Percentiles rank a stretch among this genome's conserved stretches.
These are phyloP conservation scores for Penicillium sp. DNA, from an alignment of 2,329 filamentous ascomycete species.

Conservation along the genomic window DNA sequence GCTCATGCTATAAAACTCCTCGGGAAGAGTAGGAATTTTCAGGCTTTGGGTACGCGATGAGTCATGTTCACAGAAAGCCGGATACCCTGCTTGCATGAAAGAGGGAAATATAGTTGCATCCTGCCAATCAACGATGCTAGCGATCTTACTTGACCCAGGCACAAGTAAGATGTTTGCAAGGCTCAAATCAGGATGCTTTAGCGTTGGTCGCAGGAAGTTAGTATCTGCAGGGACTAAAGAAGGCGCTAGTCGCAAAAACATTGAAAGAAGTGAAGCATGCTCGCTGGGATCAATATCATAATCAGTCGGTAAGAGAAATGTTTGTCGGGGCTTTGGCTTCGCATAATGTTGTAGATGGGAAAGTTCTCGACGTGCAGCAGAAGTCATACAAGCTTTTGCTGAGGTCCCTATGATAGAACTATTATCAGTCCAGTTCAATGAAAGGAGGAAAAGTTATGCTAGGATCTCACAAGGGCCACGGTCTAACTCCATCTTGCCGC, in stretches of 20 bases:
- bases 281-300: conserved; percentile 22
- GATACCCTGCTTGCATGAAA: conserved; percentile 23
- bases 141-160: conserved; percentile 23
- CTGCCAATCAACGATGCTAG: conserved; percentile 27
- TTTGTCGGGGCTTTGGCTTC: conserved; percentile 23
- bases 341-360: conserved; percentile 19
- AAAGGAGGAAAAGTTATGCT: neutral
- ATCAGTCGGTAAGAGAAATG: conserved; percentile 25
- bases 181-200: conserved; percentile 27
- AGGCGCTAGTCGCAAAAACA: conserved; percentile 22
- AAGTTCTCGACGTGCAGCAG: conserved; percentile 25
- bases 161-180: conserved; percentile 24
- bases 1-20: conserved; percentile 21
- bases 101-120: conserved; percentile 23
- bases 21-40: conserved; percentile 22
- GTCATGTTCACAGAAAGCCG: conserved; percentile 18
- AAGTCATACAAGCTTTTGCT: conserved; percentile 20
- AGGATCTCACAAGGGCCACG: conserved; percentile 23
- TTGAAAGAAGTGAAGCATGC: conserved; percentile 22
- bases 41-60: conserved; percentile 22
- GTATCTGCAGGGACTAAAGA: conserved; percentile 16
- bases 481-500: conserved; percentile 21
- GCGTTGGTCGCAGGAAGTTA: conserved; percentile 16
- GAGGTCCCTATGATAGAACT: neutral
- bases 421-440: conserved; percentile 1